Evolutionary conservation across 164 flowering plant genomes (phyloP).

Genomic region (Stephania yunnanensis): DNA sequence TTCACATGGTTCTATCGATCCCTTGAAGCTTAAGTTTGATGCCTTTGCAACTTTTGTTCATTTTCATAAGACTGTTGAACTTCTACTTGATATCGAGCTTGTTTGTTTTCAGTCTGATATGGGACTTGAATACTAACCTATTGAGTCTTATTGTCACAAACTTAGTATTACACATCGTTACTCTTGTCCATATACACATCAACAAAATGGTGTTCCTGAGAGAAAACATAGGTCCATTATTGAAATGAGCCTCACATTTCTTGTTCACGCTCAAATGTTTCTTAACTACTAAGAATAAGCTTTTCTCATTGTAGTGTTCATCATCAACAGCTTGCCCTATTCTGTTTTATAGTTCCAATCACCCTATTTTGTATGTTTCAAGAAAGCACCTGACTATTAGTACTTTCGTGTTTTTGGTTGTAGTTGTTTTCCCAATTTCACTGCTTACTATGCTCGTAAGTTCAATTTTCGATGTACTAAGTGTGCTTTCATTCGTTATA

Average conservation of each 20-base stretch:
- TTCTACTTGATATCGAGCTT: no score
- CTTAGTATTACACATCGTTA: no score
- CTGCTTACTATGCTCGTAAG: neutral
- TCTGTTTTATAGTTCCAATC: neutral
- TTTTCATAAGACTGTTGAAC: no score
- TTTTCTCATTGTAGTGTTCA: neutral
- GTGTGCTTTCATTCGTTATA: neutral
- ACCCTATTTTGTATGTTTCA: neutral
- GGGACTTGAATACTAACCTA: no score
- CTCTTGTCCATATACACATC: no score
- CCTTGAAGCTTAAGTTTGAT: no score
- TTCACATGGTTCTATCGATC: no score
- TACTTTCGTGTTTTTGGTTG: neutral
- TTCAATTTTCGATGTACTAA: neutral
- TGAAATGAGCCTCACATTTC: neutral
- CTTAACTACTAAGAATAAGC: neutral
- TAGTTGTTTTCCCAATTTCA: neutral
- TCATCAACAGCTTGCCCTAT: neutral
- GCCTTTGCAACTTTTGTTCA: no score
- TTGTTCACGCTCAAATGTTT: neutral
- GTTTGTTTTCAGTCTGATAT: no score
- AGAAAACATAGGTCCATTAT: neutral
- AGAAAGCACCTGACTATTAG: neutral
- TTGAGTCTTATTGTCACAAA: no score
- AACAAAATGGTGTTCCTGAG: neutral